Percentiles rank a stretch among this genome's conserved stretches.
Conservation (phyloP, 768 basidiomycete genomes). For the Wakefieldia striispora region DNA sequence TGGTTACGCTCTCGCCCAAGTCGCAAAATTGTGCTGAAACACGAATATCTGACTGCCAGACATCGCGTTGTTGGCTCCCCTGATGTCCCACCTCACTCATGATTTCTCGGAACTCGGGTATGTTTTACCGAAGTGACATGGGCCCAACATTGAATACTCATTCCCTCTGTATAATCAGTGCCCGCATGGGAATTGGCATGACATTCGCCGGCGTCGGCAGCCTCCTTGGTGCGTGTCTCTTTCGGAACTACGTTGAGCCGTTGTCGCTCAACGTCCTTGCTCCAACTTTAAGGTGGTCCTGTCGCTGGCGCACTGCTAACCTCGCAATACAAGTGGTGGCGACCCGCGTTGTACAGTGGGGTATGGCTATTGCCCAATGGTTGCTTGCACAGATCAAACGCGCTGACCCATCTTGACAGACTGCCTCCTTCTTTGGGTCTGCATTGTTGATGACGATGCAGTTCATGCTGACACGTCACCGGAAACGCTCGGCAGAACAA, state of each 20-base stretch:
- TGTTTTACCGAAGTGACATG: neutral
- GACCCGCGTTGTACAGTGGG: conserved; percentile 50
- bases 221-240: conserved; percentile 13
- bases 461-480: neutral
- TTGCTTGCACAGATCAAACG: no score
- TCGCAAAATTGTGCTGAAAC: neutral
- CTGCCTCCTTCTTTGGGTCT: neutral
- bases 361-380: conserved; percentile 13
- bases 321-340: conserved; percentile 53
- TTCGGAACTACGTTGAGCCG: no score
- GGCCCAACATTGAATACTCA: neutral
- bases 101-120: conserved; percentile 52
- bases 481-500: no score
- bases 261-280: neutral
- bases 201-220: conserved; percentile 12
- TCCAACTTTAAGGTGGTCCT: conserved; percentile 42
- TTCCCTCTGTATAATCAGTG: conserved; percentile 10
- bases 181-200: conserved; percentile 25
- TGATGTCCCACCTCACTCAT: conserved; percentile 42
- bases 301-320: conserved; percentile 59
- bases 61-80: conserved; percentile 39
- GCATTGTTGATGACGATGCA: neutral
- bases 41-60: conserved; percentile 19
- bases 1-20: neutral
- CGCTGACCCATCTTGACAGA: neutral